These are phyloP conservation scores for Phytopythium aichiense DNA, from an alignment of 352 stramenopile species.

Conservation along the genomic window DNA sequence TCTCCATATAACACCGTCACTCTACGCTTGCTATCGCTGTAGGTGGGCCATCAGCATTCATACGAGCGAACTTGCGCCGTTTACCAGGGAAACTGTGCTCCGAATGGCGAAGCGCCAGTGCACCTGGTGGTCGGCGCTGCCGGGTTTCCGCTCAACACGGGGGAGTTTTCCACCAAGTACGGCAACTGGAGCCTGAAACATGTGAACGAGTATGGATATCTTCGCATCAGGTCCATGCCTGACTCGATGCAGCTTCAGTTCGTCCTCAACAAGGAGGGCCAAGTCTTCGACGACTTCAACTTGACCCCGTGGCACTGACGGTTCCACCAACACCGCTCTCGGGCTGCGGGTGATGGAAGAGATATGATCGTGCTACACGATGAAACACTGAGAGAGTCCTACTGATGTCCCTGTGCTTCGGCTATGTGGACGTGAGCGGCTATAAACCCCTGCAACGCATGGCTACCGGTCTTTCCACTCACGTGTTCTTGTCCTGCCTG, in stretches of 20 bases:
- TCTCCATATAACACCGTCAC: too few relatives aligned
- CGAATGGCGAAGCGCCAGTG: slow-evolving; percentile 50
- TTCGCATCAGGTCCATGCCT: slow-evolving; percentile 38
- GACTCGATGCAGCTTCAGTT: slow-evolving; percentile 54
- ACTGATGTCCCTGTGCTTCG: too few relatives aligned
- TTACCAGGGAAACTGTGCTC: slow-evolving; percentile 55
- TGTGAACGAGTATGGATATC: slow-evolving; percentile 63
- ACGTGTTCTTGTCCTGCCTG: too few relatives aligned
- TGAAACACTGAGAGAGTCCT: too few relatives aligned
- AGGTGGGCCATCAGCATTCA: slow-evolving; percentile 87
- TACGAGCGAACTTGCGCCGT: slow-evolving; percentile 88
- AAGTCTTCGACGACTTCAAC: slow-evolving; percentile 56
- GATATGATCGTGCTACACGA: too few relatives aligned
- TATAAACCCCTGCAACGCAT: too few relatives aligned
- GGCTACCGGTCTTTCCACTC: too few relatives aligned
- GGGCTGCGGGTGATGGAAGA: too few relatives aligned
- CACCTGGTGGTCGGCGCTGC: slow-evolving; percentile 80
- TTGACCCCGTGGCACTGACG: slow-evolving; percentile 24
- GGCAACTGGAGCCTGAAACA: slow-evolving; percentile 67
- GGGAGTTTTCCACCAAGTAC: slow-evolving; percentile 50
- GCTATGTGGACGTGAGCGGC: too few relatives aligned
- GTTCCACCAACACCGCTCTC: too few relatives aligned
- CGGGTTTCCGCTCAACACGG: slow-evolving; percentile 46
- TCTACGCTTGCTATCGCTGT: not conserved
- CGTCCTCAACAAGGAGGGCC: slow-evolving; percentile 64